These are phyloP conservation scores for Arthonia radiata DNA, from an alignment of 495 filamentous ascomycete genomes.

Conservation along the genomic window DNA sequence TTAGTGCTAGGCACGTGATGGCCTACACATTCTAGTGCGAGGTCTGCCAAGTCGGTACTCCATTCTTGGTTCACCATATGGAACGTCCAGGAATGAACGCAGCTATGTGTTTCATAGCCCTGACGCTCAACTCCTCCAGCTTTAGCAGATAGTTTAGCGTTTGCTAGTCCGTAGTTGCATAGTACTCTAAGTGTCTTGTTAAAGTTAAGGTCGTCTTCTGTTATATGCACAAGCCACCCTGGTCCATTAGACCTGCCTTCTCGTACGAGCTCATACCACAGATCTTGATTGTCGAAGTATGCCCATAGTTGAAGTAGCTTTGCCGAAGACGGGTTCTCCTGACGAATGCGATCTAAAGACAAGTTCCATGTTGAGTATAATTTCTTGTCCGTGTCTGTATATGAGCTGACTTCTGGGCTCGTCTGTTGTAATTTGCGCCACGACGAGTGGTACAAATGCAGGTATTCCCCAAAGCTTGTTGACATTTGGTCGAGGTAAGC, in stretches of 20 bases:
- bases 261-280: conserved; percentile 23
- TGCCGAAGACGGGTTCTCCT: conserved; percentile 13
- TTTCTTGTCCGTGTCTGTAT: conserved; percentile 13
- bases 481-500: conserved; percentile 6
- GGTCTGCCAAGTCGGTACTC: conserved; percentile 7
- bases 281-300: conserved; percentile 24
- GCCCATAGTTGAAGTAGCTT: conserved; percentile 20
- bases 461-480: conserved; percentile 6
- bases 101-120: conserved; percentile 17
- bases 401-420: conserved; percentile 9
- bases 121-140: conserved; percentile 7
- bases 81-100: conserved; percentile 17
- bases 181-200: conserved; percentile 9
- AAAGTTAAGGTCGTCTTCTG: conserved; percentile 12
- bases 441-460: conserved; percentile 10
- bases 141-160: conserved; percentile 7
- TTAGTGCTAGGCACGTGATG: conserved; percentile 7
- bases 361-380: conserved; percentile 22
- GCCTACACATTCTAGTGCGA: conserved; percentile 9
- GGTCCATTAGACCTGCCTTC: conserved; percentile 5
- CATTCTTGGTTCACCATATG: conserved; percentile 12
- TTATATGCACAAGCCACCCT: conserved; percentile 10
- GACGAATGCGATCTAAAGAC: conserved; percentile 17
- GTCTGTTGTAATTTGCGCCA: conserved; percentile 9
- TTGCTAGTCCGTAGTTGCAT: conserved; percentile 11